A percentile compares a stretch with the other conserved stretches of the same genome.
Evolutionary conservation across 495 filamentous ascomycete species (phyloP).

Genomic region (Parathielavia appendiculata): DNA sequence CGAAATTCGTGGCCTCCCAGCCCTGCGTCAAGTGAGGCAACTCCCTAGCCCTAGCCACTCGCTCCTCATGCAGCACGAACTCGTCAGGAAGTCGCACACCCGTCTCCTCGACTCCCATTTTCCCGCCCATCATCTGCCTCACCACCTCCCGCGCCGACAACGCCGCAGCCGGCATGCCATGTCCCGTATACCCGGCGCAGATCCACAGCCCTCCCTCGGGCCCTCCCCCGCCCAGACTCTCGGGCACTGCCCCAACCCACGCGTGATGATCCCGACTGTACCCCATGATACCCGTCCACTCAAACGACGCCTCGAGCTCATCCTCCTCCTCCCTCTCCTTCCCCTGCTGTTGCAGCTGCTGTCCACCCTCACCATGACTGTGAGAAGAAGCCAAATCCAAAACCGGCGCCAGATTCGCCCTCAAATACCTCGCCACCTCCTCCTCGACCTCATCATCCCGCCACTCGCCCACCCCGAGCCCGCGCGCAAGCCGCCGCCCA

Average conservation of each 20-base stretch:
- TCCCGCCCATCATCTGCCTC: conserved; percentile 52
- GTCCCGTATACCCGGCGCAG: conserved; percentile 62
- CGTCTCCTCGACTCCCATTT: not conserved
- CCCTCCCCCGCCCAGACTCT: conserved; percentile 36
- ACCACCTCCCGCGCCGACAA: conserved; percentile 62
- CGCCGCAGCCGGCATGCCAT: conserved; percentile 78
- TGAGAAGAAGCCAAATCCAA: conserved; percentile 20
- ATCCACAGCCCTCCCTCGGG: conserved; percentile 39
- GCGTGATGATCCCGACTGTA: conserved; percentile 64
- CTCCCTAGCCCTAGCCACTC: conserved; percentile 28
- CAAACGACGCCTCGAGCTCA: conserved; percentile 50
- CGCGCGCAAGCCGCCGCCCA: conserved; percentile 33
- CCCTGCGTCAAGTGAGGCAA: conserved; percentile 17
- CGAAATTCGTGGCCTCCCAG: conserved; percentile 19
- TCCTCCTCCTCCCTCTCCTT: not conserved
- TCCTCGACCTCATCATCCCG: conserved; percentile 54
- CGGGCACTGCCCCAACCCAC: conserved; percentile 59
- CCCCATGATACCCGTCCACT: conserved; percentile 85
- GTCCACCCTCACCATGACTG: not conserved
- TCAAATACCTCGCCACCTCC: conserved; percentile 50
- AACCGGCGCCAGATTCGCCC: conserved; percentile 31
- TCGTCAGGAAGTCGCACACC: conserved; percentile 37
- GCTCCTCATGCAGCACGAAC: conserved; percentile 43
- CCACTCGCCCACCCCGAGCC: conserved; percentile 50
- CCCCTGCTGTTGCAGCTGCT: conserved; percentile 31